Evolutionary conservation across 345 rosid genomes (phyloP), one percentile per base, ranked within the genome.

Genomic region (Odontarrhena argentea): DNA sequence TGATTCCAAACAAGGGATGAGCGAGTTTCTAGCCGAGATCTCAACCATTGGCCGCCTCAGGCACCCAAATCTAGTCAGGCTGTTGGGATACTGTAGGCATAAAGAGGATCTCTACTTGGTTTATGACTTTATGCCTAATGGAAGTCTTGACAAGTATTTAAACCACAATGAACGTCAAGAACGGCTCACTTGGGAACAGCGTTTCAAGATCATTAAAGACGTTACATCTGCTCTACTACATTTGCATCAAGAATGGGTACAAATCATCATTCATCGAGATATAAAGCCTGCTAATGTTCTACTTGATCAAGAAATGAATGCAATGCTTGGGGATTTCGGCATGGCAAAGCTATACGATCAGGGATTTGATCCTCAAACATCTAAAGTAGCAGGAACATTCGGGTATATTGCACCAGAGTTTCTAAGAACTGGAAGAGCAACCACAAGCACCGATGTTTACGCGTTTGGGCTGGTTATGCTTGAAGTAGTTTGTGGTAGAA

Each of bases 21-120:
- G 67, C 5, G 87, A 79, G 54, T 82, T 85, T 46, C 40, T 82
- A 36, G 83, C 85, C 0, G 83, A 82, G 60, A 73, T 85, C 7
- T 70, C 72, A 0, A 82, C 68, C 11, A 74, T 78, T 7, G 75
- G 82, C 8, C 73, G 66, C 54, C 65, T 78, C 4, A 63, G 74
- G 9, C 84, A 81, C 54, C 60, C 63, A 9, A 70, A 76, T 44
- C 8, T 82, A 37, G 82, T 80, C 9, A 67, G 61, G n/a, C 74
- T 80, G 50, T 77, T 69, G 3, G 86, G 86, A 0, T 79, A 77
- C 44, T 79, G 80, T 60, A 74, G 71, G 54, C 67, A 67, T 30
- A 64, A 65, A 60, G 76, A 67, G 2, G 74, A 78, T 54, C 77
- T 83, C 22, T 69, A 76, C 24, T 15, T 78, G 61, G 79, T 78